Evolutionary conservation across 345 rosid species (phyloP).

Genomic region (Acer saccharum): DNA sequence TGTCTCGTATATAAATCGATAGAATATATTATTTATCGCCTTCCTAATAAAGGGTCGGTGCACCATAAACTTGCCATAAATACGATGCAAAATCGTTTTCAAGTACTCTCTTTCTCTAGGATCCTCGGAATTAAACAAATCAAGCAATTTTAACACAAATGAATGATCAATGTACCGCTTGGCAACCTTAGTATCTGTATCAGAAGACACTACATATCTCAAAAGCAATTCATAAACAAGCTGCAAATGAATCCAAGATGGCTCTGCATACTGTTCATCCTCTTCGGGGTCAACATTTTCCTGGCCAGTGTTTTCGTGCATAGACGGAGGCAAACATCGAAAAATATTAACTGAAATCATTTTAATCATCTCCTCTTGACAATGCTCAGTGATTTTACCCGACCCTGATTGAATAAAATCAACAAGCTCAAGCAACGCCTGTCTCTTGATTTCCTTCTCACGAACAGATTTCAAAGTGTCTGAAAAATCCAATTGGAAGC

Average conservation of each 20-base stretch:
- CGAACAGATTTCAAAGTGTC: slow-evolving; percentile 54
- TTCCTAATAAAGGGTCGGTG: slow-evolving; percentile 88
- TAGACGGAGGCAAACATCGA: slow-evolving; percentile 73
- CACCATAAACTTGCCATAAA: slow-evolving; percentile 93
- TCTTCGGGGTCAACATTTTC: slow-evolving; percentile 75
- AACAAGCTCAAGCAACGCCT: slow-evolving; percentile 70
- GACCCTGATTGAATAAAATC: slow-evolving; percentile 83
- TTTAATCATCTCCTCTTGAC: slow-evolving; percentile 83
- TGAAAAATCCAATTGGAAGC: slow-evolving; percentile 76
- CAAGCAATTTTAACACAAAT: slow-evolving; percentile 71
- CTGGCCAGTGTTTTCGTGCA: slow-evolving; percentile 83
- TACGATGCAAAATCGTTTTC: slow-evolving; percentile 84
- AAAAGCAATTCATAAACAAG: slow-evolving; percentile 75
- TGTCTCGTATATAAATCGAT: slow-evolving; percentile 83
- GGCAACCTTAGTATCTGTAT: slow-evolving; percentile 76
- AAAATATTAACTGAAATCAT: slow-evolving; percentile 70
- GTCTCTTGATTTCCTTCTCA: slow-evolving; percentile 87
- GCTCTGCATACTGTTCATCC: slow-evolving; percentile 86
- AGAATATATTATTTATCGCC: slow-evolving; percentile 74
- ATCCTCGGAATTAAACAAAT: slow-evolving; percentile 85
- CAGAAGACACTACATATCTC: slow-evolving; percentile 76
- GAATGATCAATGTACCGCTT: slow-evolving; percentile 80
- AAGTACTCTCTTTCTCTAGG: slow-evolving; percentile 82
- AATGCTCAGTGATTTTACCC: slow-evolving; percentile 60
- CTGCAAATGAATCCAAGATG: slow-evolving; percentile 90